Conservation (phyloP, 495 filamentous ascomycete genomes). For the Bryoglossum gracile region DNA sequence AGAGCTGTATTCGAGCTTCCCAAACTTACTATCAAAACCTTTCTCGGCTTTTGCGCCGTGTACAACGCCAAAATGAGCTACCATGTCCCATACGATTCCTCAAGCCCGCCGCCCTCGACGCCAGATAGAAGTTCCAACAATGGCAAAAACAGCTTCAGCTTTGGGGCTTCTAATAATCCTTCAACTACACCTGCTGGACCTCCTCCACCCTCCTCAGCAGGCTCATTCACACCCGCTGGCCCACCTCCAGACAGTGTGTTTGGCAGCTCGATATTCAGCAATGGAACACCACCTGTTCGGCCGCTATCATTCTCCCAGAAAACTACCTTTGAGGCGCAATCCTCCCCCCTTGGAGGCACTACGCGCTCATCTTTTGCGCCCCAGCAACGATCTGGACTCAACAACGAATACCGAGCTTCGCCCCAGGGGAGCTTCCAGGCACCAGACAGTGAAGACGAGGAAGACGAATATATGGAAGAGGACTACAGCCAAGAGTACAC, state of each 20-base stretch:
- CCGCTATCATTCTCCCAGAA: conserved; percentile 29
- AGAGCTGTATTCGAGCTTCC: too few species aligned
- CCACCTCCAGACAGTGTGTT: conserved; percentile 56
- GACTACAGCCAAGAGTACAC: conserved; percentile 23
- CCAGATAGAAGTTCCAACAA: conserved; percentile 22
- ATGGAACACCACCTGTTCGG: conserved; percentile 33
- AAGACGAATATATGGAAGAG: conserved; percentile 27
- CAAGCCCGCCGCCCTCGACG: conserved; percentile 27
- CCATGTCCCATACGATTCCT: conserved; percentile 23
- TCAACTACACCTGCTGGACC: conserved; percentile 75
- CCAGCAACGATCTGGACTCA: conserved; percentile 24
- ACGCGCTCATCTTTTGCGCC: conserved; percentile 4
- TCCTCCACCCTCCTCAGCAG: conserved; percentile 62
- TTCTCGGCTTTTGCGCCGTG: too few species aligned
- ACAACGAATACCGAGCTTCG: conserved; percentile 32
- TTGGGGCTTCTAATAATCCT: conserved; percentile 39
- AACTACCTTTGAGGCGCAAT: conserved; percentile 24
- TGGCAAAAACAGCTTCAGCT: conserved; percentile 17
- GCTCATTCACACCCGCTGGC: conserved; percentile 69
- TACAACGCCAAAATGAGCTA: conserved; percentile 18
- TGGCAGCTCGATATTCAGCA: conserved; percentile 56
- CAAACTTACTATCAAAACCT: too few species aligned
- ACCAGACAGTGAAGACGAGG: conserved; percentile 29
- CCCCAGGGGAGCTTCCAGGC: conserved; percentile 13
- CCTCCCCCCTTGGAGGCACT: conserved; percentile 21